phyloP scores from a whole-genome alignment of 495 filamentous ascomycete genomes.

The Neurospora sp. region DNA sequence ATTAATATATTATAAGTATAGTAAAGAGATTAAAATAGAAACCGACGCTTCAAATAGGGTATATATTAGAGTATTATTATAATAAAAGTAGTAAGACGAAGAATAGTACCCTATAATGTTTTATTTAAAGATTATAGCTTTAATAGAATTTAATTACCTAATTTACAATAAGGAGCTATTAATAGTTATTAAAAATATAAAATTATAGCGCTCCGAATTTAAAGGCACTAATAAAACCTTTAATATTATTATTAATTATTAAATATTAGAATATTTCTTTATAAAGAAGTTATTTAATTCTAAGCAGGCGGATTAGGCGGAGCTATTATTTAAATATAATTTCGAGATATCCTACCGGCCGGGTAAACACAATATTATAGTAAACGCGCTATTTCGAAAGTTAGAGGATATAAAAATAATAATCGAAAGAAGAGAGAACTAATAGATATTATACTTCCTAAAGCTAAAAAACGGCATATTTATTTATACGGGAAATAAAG shows the following conservation, averaged over 20 bases:
- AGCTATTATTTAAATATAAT: neutral
- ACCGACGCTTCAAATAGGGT: neutral
- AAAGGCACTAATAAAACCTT: neutral
- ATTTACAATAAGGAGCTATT: conserved; percentile 3
- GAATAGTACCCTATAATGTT: neutral
- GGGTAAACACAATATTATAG: neutral
- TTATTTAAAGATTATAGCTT: neutral
- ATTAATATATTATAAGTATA: neutral
- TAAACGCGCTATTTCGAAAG: neutral
- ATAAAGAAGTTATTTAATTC: neutral
- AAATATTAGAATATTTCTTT: neutral
- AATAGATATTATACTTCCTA: neutral
- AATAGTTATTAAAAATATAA: neutral
- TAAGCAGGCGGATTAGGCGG: neutral
- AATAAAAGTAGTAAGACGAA: neutral
- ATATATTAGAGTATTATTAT: neutral
- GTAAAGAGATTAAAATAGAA: neutral
- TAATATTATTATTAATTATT: neutral
- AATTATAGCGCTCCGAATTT: neutral
- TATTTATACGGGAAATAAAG: neutral
- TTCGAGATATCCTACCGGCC: too few relatives aligned
- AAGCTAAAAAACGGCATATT: neutral
- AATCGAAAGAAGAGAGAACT: conserved; percentile 2
- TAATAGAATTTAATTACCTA: neutral
- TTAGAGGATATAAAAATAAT: neutral